Base-by-base conservation (phyloP, 2,329 filamentous ascomycete species). In the Escovopsis weberi region DNA sequence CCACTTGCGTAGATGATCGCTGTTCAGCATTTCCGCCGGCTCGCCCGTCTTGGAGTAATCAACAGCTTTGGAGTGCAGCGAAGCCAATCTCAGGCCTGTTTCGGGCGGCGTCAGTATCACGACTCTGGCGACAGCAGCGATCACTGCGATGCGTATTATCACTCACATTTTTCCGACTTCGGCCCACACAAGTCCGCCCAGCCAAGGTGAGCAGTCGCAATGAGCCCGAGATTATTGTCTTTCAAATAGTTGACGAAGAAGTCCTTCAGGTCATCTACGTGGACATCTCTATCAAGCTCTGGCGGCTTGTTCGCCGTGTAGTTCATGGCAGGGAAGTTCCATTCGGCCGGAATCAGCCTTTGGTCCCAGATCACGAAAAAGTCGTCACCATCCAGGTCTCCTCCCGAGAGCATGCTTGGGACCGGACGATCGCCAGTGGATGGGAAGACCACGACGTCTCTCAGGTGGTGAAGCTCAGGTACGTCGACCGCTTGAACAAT, bases 231-330 rank as follows among this genome's bases (percentile, higher is more conserved):
- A 11, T 75, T 75, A 54, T 96, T 85, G 50, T 93, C 88, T 63
- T 93, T 91, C 75, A 96, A 88, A 53, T 94, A 94, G 3, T 75
- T 75, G 28, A 94, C 83, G 53, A 95, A 96, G 62, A 96, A 96
- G 0, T 78, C 72, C 26, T 76, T 80, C 38, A 96, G 74, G 46
- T 94, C 82, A 5, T 77, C 66, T 1, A 84, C 73, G 0, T 73
- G 75, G 11, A 95, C 84, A 4, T 78, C 70, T 1, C 73, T 65
- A 6, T 74, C 60, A 6, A 81, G 65, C 18, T 70, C 65, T 11
- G 65, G 55, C 0, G 82, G 75, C 37, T 68, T 66, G 0, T 75
- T 67, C 0, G 77, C 66, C 0, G 69, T 67, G 54, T 87, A 91
- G 48, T 82, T 71, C 85, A 96, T 94, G 0, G 91, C 80, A 1